Base-by-base conservation (phyloP, 805 yeast genomes). In the Candida nonsorbophila region DNA sequence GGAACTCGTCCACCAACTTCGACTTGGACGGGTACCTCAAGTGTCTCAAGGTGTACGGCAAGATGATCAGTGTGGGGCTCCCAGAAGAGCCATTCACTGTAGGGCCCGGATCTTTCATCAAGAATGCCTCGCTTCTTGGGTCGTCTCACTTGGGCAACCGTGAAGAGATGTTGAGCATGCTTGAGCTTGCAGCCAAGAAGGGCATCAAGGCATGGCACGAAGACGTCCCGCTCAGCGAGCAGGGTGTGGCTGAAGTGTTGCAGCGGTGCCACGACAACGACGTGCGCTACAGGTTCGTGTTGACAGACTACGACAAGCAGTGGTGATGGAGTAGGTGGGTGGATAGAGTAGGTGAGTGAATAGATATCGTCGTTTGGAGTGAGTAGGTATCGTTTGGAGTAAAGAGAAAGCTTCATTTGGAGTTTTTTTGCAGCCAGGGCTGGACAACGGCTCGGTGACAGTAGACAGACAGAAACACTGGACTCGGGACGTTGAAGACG, bases 211-310 rank as follows among this genome's bases (percentile, higher is more conserved):
- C 60, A 6, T 55, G 62, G 62, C 36, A 48, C 27, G 66, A 60
- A 44, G 54, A 56, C 26, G 38, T 66, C 19, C 58, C 57, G 10
- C 48, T 64, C 31, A 33, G 49, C 32, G 67, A 47, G 33, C 51
- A 48, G 30, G 58, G 58, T 19, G 47, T 56, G 22, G 41, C 49
- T 14, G 41, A 45, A 30, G 71, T 65, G 5, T 51, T 65, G 45
- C 47, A 45, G 21, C 51, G 59, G 33, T 51, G 58, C 32, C 43
- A 54, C 24, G 34, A 52, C 16, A 55, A 57, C 29, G 62, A 55
- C 18, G 64, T 62, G 29, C 52, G 58, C 32, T 66, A 62, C 52
- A 70, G 86, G 61, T 76, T 73, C 47, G 79, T 78, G 6, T 58
- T 79, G 38, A 69, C 72, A 29, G 74, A 72, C 13, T 76, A 58